These are phyloP conservation scores for Podospora australis DNA, from an alignment of 495 filamentous ascomycete genomes.

Conservation along the genomic window DNA sequence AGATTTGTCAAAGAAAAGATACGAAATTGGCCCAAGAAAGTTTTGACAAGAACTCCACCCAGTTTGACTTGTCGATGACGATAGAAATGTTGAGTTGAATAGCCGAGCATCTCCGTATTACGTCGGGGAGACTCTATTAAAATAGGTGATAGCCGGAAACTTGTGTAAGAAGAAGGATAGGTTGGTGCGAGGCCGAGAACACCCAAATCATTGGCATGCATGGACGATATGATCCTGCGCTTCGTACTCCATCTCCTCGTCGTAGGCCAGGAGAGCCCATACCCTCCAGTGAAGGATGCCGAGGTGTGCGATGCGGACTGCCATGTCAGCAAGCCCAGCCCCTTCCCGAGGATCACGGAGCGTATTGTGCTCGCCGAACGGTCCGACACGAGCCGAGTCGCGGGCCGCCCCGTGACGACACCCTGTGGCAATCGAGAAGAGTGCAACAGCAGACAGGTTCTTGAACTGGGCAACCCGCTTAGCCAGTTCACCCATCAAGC, in stretches of 20 bases:
- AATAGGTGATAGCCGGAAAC: background rate
- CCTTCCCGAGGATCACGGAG: slow-evolving; percentile 39
- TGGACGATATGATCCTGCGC: background rate
- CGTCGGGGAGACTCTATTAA: background rate
- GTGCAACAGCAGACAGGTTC: slow-evolving; percentile 40
- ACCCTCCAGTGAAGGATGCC: slow-evolving; percentile 80
- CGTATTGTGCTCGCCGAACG: slow-evolving; percentile 16
- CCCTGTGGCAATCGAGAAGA: slow-evolving; percentile 47
- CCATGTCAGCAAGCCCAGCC: slow-evolving; percentile 58
- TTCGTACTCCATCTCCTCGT: slow-evolving; percentile 27
- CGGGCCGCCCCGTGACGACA: slow-evolving; percentile 19
- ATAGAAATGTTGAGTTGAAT: background rate
- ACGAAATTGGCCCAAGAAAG: no score
- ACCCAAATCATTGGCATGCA: background rate
- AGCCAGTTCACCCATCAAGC: slow-evolving; percentile 36
- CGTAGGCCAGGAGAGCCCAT: slow-evolving; percentile 69
- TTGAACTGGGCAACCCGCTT: slow-evolving; percentile 44
- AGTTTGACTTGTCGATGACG: background rate
- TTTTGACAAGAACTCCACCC: no score
- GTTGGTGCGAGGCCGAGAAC: background rate
- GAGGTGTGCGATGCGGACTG: slow-evolving; percentile 70
- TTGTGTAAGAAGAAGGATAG: background rate
- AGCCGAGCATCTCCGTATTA: background rate
- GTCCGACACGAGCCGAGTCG: slow-evolving; percentile 15
- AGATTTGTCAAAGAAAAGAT: background rate